phyloP scores from a whole-genome alignment of 2,329 filamentous ascomycete species.

The Beauveria bassiana region DNA sequence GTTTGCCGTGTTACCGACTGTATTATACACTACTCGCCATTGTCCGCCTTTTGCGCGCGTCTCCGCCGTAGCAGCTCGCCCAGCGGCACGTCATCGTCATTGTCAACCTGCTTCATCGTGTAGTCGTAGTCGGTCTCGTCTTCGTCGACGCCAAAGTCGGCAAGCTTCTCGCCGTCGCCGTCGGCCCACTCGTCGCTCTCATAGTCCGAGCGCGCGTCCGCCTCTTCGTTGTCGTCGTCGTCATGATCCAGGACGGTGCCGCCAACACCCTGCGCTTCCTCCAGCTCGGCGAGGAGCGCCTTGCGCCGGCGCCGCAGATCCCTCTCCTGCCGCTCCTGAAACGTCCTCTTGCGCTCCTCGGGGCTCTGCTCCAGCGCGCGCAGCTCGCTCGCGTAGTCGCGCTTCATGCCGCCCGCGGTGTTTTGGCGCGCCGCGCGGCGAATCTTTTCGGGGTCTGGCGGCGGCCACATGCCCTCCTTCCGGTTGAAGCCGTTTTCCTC shows the following conservation, averaged over 20 bases:
- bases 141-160: conserved; percentile 75
- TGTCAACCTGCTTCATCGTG: conserved; percentile 55
- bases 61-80: conserved; percentile 52
- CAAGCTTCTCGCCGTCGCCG: conserved; percentile 63
- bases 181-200: conserved; percentile 75
- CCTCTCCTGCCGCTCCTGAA: conserved; percentile 39
- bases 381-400: conserved; percentile 27
- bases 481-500: conserved; percentile 74
- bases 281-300: conserved; percentile 40
- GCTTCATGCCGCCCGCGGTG: conserved; percentile 29
- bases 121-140: conserved; percentile 62
- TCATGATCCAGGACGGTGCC: conserved; percentile 44
- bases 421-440: conserved; percentile 32
- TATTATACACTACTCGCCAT: conserved; percentile 18
- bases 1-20: not conserved
- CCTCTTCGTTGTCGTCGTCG: conserved; percentile 33
- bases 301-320: conserved; percentile 34
- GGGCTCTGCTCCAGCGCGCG: conserved; percentile 28
- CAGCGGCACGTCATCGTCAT: conserved; percentile 41
- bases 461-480: conserved; percentile 52
- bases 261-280: conserved; percentile 50
- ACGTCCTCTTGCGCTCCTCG: conserved; percentile 41
- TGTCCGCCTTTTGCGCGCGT: conserved; percentile 25
- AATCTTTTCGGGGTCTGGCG: conserved; percentile 53
- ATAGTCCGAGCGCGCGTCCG: conserved; percentile 60